Evolutionary conservation across 345 rosid species (phyloP), one percentile per base, ranked within the genome.

Genomic region (Heritiera littoralis): DNA sequence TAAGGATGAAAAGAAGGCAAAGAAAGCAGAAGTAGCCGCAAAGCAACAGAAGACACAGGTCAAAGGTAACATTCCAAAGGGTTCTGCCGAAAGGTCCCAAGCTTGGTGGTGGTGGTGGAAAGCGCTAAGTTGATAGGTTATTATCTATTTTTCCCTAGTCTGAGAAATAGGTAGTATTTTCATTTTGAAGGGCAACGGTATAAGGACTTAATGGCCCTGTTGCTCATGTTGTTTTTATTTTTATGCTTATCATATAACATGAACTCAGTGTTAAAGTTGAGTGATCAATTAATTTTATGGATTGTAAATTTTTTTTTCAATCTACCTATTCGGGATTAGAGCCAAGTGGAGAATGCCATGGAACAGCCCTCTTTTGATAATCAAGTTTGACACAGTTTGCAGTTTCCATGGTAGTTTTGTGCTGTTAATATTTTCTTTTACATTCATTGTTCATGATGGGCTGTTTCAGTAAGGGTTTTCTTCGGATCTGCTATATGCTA

Each of bases 61-160:
- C 55, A 93, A 90, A 86, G 81, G 90, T 23, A 80, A 71, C 54
- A 17, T 82, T 66, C 64, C 92, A 2, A 91, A 86, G 80, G 86
- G 89, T 83, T 83, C 83, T 4, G 89, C 87, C 90, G 0, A 91
- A 86, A 81, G 92, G 90, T 49, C 86, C 91, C 51, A 93, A 89
- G 83, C 70, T 90, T 46, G 90, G 95, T 45, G 95, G 94, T n/a
- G 95, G 93, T 1, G 95, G 94, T n/a, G 94, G 97, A 77, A 90
- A 86, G 84, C 90, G 94, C 54, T 91, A 79, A 88, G 58, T 81
- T 78, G 55, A 71, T 46, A 76, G 59, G 23, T 46, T 13, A 43
- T 66, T 40, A 49, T 75, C 55, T 11, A 68, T 20, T 70, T 74
- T 46, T 55, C 68, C 10, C 56, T 48, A 60, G 43, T 76, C 78